phyloP scores from a whole-genome alignment of 768 basidiomycete genomes.

The Kwoniella bestiolae region DNA sequence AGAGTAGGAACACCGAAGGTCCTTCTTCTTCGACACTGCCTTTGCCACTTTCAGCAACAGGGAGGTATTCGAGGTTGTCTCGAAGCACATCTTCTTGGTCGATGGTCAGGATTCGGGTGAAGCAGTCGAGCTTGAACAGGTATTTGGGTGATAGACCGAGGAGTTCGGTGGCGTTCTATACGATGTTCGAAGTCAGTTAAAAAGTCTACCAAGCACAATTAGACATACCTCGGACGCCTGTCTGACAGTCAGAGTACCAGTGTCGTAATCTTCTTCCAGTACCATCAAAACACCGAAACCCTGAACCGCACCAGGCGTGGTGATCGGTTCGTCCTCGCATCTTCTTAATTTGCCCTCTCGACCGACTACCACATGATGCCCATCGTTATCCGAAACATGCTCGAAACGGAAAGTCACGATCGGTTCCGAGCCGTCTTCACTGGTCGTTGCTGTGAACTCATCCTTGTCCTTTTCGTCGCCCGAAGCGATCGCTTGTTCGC shows the following conservation, averaged over 20 bases:
- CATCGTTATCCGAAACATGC: slow-evolving; percentile 68
- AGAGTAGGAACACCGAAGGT: slow-evolving; percentile 65
- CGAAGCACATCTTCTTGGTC: slow-evolving; percentile 70
- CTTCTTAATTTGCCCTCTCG: slow-evolving; percentile 68
- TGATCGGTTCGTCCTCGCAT: slow-evolving; percentile 87
- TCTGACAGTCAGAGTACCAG: slow-evolving; percentile 65
- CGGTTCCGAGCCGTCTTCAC: slow-evolving; percentile 49
- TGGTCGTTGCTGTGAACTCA: slow-evolving; percentile 2
- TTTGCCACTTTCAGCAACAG: slow-evolving; percentile 59
- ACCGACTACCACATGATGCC: slow-evolving; percentile 72
- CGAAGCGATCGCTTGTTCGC: slow-evolving; percentile 15
- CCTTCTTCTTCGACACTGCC: slow-evolving; percentile 60
- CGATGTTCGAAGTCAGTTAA: neutral
- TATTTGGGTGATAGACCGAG: slow-evolving; percentile 72
- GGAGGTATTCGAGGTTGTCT: slow-evolving; percentile 74
- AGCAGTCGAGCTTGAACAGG: slow-evolving; percentile 73
- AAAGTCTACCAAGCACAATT: too few relatives aligned
- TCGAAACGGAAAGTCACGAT: slow-evolving; percentile 69
- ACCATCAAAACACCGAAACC: slow-evolving; percentile 80
- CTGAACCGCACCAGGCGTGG: slow-evolving; percentile 79
- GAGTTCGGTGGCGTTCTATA: slow-evolving; percentile 73
- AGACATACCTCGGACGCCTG: slow-evolving; percentile 79
- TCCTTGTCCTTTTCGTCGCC: slow-evolving; percentile 11
- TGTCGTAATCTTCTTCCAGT: slow-evolving; percentile 66
- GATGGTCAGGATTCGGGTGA: slow-evolving; percentile 71